These are phyloP conservation scores for Colletotrichum chlorophyti DNA, from an alignment of 2,329 filamentous ascomycete genomes.

Conservation along the genomic window DNA sequence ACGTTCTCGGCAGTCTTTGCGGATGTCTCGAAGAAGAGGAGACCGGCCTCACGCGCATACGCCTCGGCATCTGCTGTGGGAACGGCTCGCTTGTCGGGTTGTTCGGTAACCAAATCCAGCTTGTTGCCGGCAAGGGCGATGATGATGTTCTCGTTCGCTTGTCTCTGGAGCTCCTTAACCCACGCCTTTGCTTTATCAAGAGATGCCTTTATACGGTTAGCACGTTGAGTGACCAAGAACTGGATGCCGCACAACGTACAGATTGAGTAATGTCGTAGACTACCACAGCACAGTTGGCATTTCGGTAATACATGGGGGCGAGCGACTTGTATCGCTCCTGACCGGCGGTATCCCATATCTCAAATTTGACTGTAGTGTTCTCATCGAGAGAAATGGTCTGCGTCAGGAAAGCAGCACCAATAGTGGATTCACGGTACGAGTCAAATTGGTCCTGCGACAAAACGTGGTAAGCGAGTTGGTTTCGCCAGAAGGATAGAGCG, in stretches of 20 bases:
- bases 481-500: not conserved
- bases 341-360: conserved; percentile 99
- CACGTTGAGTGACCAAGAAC: conserved; percentile 29
- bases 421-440: conserved; percentile 94
- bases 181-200: conserved; percentile 99
- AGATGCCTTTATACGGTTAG: conserved; percentile 70
- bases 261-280: conserved; percentile 99
- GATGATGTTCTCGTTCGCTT: conserved; percentile 99
- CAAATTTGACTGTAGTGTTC: conserved; percentile 98
- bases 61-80: conserved; percentile 88
- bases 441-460: conserved; percentile 91
- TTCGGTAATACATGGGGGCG: conserved; percentile 99
- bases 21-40: conserved; percentile 98
- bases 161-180: conserved; percentile 98
- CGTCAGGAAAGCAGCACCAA: conserved; percentile 97
- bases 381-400: conserved; percentile 99
- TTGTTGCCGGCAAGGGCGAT: conserved; percentile 99
- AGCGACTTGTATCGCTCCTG: conserved; percentile 99
- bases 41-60: conserved; percentile 90
- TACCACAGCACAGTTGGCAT: conserved; percentile 98
- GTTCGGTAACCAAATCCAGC: conserved; percentile 91
- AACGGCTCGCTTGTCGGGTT: conserved; percentile 95
- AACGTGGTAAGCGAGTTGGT: conserved; percentile 10
- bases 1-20: conserved; percentile 98
- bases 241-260: conserved; percentile 61